A percentile compares a stretch with the other conserved stretches of the same genome.
Conservation (phyloP, 192 early-diverging fungal species). For the Umbelopsis vinacea region DNA sequence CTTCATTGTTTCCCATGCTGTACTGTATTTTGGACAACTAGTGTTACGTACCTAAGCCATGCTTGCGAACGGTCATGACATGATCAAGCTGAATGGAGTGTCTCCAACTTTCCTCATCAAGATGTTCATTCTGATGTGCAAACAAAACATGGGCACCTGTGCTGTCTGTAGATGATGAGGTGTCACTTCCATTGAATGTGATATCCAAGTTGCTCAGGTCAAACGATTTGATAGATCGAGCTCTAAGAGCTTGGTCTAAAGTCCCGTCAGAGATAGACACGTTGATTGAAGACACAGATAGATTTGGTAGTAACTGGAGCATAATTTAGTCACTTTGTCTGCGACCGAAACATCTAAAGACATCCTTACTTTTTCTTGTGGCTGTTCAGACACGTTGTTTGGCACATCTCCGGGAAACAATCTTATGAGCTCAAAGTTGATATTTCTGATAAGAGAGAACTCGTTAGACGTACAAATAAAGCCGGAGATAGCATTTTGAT, state of each 20-base stretch:
- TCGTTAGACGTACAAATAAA: background rate
- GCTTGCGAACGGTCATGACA: background rate
- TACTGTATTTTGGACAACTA: background rate
- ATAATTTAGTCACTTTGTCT: background rate
- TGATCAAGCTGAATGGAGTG: background rate
- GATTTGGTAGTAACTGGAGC: background rate
- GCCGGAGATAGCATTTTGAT: too few species aligned
- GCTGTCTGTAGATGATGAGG: background rate
- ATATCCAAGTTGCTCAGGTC: background rate
- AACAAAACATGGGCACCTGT: background rate
- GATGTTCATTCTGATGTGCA: conserved; percentile 1
- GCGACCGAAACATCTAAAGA: background rate
- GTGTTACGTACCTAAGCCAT: conserved; percentile 7
- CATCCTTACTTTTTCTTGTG: background rate
- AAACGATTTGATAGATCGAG: too few species aligned
- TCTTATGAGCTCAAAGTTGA: background rate
- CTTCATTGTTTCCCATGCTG: background rate
- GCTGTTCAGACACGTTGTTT: background rate
- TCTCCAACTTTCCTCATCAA: background rate
- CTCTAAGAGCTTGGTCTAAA: background rate
- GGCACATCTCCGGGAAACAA: background rate
- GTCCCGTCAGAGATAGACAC: background rate
- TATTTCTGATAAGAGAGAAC: background rate
- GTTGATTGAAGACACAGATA: background rate
- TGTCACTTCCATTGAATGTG: background rate